Evolutionary conservation across 441 rosid genomes (phyloP).

Genomic region (Euphorbia celastroides): DNA sequence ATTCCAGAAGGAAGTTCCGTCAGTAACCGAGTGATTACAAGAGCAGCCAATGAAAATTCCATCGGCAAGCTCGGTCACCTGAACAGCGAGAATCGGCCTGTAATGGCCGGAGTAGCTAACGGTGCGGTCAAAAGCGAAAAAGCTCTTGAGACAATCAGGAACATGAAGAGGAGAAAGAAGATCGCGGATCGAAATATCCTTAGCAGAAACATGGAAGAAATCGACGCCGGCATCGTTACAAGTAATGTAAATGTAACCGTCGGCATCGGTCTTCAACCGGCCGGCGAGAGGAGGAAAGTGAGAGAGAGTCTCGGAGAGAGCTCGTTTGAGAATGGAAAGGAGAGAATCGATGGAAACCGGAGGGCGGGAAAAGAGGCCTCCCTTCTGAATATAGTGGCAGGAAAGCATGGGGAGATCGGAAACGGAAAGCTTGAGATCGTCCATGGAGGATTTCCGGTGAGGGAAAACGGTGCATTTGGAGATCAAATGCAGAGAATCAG

Average conservation of each 20-base stretch:
- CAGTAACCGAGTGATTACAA: slow-evolving; percentile 72
- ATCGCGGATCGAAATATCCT: slow-evolving; percentile 29
- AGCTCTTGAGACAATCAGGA: slow-evolving; percentile 51
- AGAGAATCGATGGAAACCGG: slow-evolving; percentile 37
- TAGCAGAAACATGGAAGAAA: slow-evolving; percentile 53
- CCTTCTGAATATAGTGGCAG: slow-evolving; percentile 94
- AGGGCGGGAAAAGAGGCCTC: slow-evolving; percentile 52
- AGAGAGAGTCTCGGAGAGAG: slow-evolving; percentile 65
- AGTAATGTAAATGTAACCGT: slow-evolving; percentile 51
- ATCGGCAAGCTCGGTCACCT: slow-evolving; percentile 70
- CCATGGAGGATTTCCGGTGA: slow-evolving; percentile 33
- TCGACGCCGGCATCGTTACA: slow-evolving; percentile 78
- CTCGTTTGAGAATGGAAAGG: slow-evolving; percentile 37
- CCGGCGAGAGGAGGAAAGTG: slow-evolving; percentile 82
- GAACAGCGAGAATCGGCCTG: slow-evolving; percentile 64
- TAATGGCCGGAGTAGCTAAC: slow-evolving; percentile 69
- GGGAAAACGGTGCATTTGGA: slow-evolving; percentile 70
- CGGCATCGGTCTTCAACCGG: slow-evolving; percentile 50
- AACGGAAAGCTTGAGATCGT: slow-evolving; percentile 64
- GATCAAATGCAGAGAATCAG: slow-evolving; percentile 25
- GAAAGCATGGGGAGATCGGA: slow-evolving; percentile 95
- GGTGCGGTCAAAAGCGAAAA: slow-evolving; percentile 57
- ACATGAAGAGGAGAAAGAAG: slow-evolving; percentile 48
- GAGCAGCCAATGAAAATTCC: slow-evolving; percentile 76
- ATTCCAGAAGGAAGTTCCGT: slow-evolving; percentile 93